Evolutionary conservation across 352 stramenopile genomes (phyloP).

Genomic region (Pythium brassicae): DNA sequence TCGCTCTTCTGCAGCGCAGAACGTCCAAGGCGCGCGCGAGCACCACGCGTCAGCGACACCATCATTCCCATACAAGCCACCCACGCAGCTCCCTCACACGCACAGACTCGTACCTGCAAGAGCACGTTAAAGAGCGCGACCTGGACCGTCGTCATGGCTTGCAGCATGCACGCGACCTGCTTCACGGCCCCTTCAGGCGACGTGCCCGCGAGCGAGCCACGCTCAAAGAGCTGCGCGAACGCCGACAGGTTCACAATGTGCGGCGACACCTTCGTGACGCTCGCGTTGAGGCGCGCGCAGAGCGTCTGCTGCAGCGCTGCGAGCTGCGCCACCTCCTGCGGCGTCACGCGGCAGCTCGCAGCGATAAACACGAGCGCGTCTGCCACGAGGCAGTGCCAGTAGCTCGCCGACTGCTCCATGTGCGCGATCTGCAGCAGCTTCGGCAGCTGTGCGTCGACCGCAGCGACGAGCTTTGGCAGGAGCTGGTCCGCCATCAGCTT

Average conservation of each 20-base stretch:
- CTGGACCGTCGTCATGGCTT: constrained; percentile 69
- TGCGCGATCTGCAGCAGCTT: constrained; percentile 51
- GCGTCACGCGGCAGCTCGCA: constrained; percentile 44
- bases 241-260: constrained; percentile 82
- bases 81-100: too few species aligned
- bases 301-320: constrained; percentile 48
- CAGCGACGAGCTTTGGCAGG: constrained; percentile 40
- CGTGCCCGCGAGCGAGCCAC: constrained; percentile 50
- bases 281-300: constrained; percentile 47
- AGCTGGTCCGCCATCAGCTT: constrained; percentile 46
- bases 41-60: neutral
- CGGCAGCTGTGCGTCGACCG: constrained; percentile 46
- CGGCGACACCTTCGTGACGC: constrained; percentile 68
- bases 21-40: neutral
- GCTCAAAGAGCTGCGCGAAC: constrained; percentile 70
- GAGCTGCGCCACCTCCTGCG: constrained; percentile 52
- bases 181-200: constrained; percentile 63
- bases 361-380: constrained; percentile 63
- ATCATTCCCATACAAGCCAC: neutral
- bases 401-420: constrained; percentile 63
- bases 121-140: constrained; percentile 59
- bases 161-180: constrained; percentile 74
- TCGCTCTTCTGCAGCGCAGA: constrained; percentile 29
- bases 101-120: constrained; percentile 21
- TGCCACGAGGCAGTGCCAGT: constrained; percentile 73